These are phyloP conservation scores for Epichloe coenophiala DNA, from an alignment of 2,329 filamentous ascomycete genomes.

Conservation along the genomic window DNA sequence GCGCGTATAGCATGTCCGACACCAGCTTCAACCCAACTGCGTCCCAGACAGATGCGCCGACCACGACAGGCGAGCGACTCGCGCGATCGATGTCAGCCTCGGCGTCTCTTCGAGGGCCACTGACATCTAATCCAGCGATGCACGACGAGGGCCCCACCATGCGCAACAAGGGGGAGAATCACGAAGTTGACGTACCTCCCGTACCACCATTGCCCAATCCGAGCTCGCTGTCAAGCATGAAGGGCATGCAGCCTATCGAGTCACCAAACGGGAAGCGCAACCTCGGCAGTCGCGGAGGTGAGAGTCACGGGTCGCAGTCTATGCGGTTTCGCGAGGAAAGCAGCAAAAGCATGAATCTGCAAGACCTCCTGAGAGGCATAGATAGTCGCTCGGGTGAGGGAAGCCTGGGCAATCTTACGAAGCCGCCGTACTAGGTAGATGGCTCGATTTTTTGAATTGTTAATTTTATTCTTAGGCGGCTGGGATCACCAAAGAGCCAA, in stretches of 20 bases:
- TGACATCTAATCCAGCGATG: conserved; percentile 29
- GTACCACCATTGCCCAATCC: conserved; percentile 40
- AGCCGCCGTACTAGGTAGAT: conserved; percentile 33
- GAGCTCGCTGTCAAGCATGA: conserved; percentile 17
- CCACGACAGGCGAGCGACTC: conserved; percentile 16
- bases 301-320: conserved; percentile 23
- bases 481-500: neutral
- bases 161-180: conserved; percentile 5
- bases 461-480: too few species aligned
- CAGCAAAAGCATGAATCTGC: conserved; percentile 29
- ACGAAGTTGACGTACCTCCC: conserved; percentile 33
- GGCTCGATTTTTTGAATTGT: neutral
- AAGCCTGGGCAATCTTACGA: conserved; percentile 30
- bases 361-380: conserved; percentile 36
- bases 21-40: conserved; percentile 40
- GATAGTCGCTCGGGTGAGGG: conserved; percentile 34
- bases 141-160: conserved; percentile 9
- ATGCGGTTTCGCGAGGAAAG: conserved; percentile 20
- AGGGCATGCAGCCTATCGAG: conserved; percentile 9
- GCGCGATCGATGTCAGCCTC: conserved; percentile 22
- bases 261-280: conserved; percentile 14
- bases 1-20: conserved; percentile 54
- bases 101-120: conserved; percentile 22
- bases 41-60: conserved; percentile 9
- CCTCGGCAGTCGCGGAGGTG: conserved; percentile 28